Evolutionary conservation across 176 grass and related monocot species (phyloP), one percentile per base, ranked within the genome.

Genomic region (Carex littledalei): DNA sequence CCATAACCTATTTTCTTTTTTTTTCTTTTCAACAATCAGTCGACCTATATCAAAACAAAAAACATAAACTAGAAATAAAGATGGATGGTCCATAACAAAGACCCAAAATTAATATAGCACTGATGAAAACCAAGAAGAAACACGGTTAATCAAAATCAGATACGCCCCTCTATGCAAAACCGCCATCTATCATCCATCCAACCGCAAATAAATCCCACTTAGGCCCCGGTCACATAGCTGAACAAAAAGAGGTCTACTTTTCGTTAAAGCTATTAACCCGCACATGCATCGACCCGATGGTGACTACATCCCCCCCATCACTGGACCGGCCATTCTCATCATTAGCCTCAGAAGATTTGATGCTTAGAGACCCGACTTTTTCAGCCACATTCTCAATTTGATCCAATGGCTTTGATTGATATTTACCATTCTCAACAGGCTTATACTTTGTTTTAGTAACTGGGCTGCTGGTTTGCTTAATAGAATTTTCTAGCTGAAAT

Each of bases 231-330:
- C 63, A 63, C 62, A 32, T 83, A 17, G n/a, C 47, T 83, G 24
- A 9, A 91, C n/a, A 70, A 9, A 22, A 43, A 32, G 14, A 61
- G 32, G 60, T 88, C 52, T 78, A 75, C 45, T 90, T 73, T 22
- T 56, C 70, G 3, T 85, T 85, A 63, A 39, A 78, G 49, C 75
- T 85, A 50, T 75, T 84, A 78, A 95, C 89, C 83, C 86, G 67
- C 21, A 95, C 83, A 2, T 90, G 89, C 94, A 95, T 81, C 1
- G 94, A 93, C 57, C 94, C 94, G 18, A 95, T 91, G 8, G 85
- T 95, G 56, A 93, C 89, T 24, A 93, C 86, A 82, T 87, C 85
- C 64, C 53, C 63, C 67, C 78, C 56, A 45, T 16, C 68, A 81
- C 79, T 84, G 26, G 14, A 26, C 12, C 85, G 84, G 24, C 66